These are phyloP conservation scores for Mycena metata DNA, from an alignment of 768 basidiomycete genomes.

Conservation along the genomic window DNA sequence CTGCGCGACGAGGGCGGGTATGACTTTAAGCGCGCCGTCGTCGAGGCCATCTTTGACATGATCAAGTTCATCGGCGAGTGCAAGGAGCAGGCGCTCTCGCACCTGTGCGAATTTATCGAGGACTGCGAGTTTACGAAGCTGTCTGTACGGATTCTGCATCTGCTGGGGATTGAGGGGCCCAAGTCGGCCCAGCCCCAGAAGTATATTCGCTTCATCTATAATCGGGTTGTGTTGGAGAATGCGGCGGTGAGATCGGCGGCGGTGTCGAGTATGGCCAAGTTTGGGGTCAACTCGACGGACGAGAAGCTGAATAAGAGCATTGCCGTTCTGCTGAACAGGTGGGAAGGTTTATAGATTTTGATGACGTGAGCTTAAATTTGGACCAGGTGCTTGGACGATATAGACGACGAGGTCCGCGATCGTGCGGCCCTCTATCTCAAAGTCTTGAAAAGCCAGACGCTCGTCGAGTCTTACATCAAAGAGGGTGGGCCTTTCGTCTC, in stretches of 20 bases:
- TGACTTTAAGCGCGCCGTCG: constrained; percentile 99
- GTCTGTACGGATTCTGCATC: constrained; percentile 94
- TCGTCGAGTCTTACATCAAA: constrained; percentile 91
- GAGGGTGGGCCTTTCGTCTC: constrained; percentile 74
- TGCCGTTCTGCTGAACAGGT: constrained; percentile 88
- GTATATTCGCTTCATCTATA: constrained; percentile 99
- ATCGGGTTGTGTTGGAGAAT: constrained; percentile 98
- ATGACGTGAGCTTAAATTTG: constrained; percentile 23
- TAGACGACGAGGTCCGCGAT: constrained; percentile 98
- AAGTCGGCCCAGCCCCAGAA: constrained; percentile 97
- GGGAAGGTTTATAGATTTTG: constrained; percentile 38
- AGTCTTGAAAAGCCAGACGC: constrained; percentile 80
- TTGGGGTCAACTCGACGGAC: constrained; percentile 92
- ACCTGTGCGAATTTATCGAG: constrained; percentile 99
- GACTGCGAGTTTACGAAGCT: constrained; percentile 99
- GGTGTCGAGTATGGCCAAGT: constrained; percentile 94
- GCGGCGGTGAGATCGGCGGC: constrained; percentile 98
- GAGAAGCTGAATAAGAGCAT: constrained; percentile 85
- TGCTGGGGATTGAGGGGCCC: constrained; percentile 96
- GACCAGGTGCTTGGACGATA: constrained; percentile 92
- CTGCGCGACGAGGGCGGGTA: constrained; percentile 98
- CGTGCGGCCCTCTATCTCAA: constrained; percentile 95
- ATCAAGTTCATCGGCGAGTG: constrained; percentile 96
- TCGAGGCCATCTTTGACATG: constrained; percentile 99
- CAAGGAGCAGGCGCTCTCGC: constrained; percentile 97